Percentiles rank a stretch among this genome's conserved stretches.
These are phyloP conservation scores for Botrytis hyacinthi DNA, from an alignment of 2,329 filamentous ascomycete genomes.

Conservation along the genomic window DNA sequence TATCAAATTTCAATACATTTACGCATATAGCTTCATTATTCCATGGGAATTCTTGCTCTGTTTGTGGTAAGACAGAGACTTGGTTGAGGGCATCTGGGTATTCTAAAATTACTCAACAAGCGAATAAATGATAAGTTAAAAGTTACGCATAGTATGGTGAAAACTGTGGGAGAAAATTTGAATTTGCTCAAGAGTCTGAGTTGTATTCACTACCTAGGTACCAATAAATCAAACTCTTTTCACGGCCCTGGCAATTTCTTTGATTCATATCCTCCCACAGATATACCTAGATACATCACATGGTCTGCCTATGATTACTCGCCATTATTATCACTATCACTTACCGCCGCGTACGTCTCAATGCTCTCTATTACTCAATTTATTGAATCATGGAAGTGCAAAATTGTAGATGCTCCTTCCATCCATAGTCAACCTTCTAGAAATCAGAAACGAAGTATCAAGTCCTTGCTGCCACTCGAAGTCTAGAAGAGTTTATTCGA, in stretches of 20 bases:
- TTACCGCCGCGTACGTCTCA: too few relatives aligned
- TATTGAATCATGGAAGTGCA: too few relatives aligned
- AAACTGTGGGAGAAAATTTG: too few relatives aligned
- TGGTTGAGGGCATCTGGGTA: not conserved
- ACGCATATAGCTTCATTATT: not conserved
- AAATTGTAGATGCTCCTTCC: not conserved
- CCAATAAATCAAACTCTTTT: too few relatives aligned
- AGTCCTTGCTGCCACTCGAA: not conserved
- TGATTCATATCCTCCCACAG: not conserved
- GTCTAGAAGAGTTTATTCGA: not conserved
- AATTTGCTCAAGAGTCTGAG: not conserved
- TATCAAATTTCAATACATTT: not conserved
- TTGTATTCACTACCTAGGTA: not conserved
- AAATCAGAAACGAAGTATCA: not conserved
- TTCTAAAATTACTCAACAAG: not conserved
- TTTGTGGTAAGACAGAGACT: fast-evolving
- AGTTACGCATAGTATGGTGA: not conserved
- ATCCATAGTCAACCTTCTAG: too few relatives aligned
- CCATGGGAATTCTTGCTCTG: not conserved
- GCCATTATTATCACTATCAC: not conserved
- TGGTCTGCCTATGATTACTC: too few relatives aligned
- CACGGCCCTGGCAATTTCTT: fast-evolving
- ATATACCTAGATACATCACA: too few relatives aligned
- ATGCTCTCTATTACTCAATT: too few relatives aligned
- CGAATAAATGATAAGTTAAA: not conserved